Evolutionary conservation across 2,329 filamentous ascomycete genomes (phyloP).

Genomic region (Verruconis gallopava): DNA sequence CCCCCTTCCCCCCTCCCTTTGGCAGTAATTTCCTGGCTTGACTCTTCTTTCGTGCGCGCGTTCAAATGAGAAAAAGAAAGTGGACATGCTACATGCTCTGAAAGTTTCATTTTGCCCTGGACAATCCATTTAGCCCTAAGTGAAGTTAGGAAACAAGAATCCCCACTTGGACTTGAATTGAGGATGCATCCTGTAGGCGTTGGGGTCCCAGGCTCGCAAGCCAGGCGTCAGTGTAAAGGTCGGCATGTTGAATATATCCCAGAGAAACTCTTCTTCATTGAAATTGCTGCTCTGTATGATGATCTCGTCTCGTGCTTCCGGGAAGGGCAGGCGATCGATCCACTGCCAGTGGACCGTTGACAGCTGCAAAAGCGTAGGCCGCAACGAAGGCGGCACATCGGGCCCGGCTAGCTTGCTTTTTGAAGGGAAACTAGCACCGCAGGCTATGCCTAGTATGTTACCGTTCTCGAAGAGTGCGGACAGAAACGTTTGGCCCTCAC

Average conservation of each 20-base stretch:
- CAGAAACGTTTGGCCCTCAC: neutral
- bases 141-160: conserved; percentile 1
- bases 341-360: conserved; percentile 4
- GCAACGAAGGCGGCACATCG: neutral
- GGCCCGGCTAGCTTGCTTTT: neutral
- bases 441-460: neutral
- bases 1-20: no score
- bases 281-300: conserved; percentile 1
- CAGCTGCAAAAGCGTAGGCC: conserved; percentile 2
- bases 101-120: no score
- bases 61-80: no score
- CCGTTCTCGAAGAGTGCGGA: neutral
- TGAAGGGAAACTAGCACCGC: neutral
- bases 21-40: no score
- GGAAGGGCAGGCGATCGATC: conserved; percentile 1
- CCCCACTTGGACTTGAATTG: conserved; percentile 1
- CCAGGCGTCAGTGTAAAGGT: neutral
- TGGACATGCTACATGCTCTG: no score
- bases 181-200: neutral
- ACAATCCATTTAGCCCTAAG: no score
- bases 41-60: no score
- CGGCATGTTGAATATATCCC: neutral
- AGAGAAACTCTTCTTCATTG: conserved; percentile 4
- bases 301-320: conserved; percentile 3
- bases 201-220: neutral